A percentile compares a stretch with the other conserved stretches of the same genome.
These are phyloP conservation scores for Juglanconis sp. DNA, from an alignment of 2,329 filamentous ascomycete genomes.

Conservation along the genomic window DNA sequence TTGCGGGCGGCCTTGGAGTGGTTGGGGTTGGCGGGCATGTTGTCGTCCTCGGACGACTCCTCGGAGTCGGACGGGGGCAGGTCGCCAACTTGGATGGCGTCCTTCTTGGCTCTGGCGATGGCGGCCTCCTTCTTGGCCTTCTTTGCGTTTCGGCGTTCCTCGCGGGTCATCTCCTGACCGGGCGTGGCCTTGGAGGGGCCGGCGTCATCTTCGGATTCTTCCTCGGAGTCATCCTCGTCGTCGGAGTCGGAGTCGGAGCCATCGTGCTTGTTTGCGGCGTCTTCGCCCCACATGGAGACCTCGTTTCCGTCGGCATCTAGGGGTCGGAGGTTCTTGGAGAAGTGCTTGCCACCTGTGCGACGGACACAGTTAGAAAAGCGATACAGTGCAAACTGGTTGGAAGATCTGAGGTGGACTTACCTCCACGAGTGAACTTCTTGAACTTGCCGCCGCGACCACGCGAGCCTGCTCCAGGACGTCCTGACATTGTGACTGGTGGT, in stretches of 20 bases:
- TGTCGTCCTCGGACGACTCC: constrained; percentile 56
- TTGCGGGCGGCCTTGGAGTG: constrained; percentile 73
- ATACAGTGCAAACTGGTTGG: background rate
- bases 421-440: constrained; percentile 88
- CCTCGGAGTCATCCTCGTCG: constrained; percentile 47
- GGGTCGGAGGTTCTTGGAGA: constrained; percentile 85
- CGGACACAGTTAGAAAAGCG: constrained; percentile 19
- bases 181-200: constrained; percentile 33
- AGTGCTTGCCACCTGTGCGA: constrained; percentile 80
- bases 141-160: constrained; percentile 81
- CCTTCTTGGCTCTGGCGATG: constrained; percentile 70
- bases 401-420: constrained; percentile 44
- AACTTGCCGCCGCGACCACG: constrained; percentile 90
- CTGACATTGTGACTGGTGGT: constrained; percentile 40
- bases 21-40: constrained; percentile 87
- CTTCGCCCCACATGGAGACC: constrained; percentile 80
- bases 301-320: constrained; percentile 86
- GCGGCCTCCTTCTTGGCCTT: constrained; percentile 91
- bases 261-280: constrained; percentile 44
- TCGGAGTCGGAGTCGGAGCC: constrained; percentile 48
- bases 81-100: constrained; percentile 77
- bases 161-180: constrained; percentile 63
- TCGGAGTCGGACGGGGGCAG: constrained; percentile 71
- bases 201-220: constrained; percentile 39
- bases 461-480: constrained; percentile 46